Base-by-base conservation (phyloP, 352 stramenopile species). In the Phytopythium kandeliae region DNA sequence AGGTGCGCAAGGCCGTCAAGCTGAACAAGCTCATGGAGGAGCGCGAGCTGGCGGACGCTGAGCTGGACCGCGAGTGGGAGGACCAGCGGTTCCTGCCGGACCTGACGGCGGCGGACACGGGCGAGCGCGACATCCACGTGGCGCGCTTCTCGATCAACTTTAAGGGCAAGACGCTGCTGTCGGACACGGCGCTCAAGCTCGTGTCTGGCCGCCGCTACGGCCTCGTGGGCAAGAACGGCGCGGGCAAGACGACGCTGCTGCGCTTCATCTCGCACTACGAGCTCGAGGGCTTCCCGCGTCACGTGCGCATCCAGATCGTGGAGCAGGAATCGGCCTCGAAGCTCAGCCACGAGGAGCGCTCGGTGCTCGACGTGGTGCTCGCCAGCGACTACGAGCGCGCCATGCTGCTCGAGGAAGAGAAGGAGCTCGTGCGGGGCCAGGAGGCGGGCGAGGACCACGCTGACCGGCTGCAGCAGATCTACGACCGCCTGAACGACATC, bases 261-360 rank as follows among this genome's bases (percentile, higher is more conserved):
- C 88, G 96, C 45, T 93, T 89, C 55, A 98, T 99, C 62, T 96
- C 95, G 30, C 86, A 93, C 59, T 97, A 97, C 69, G 84, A 98
- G 65, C 90, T 99, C 43, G 92, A 98, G 48, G 95, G 95, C 3
- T 98, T 99, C 72, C 96, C 96, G 10, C 73, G 82, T 22, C 95
- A 98, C 78, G 82, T 98, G 34, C 79, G 95, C 48, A 96, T 98
- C 25, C 86, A 98, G 58, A 82, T 98, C 66, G 96, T 99, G 16
- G 85, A 96, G 61, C 95, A 98, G 68, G 96, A 99, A 62, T 91
- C 76, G 26, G 78, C 78, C 21, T 93, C 74, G n/a, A 92, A 92
- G 58, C 67, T 92, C 28, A 89, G 69, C 48, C 68, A 72, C 33
- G 80, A 91, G 48, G 75, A 73, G 13, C 83, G 86, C 21, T 96